A percentile compares a stretch with the other conserved stretches of the same genome.
Evolutionary conservation across 768 basidiomycete genomes (phyloP).

Genomic region (Tulasnella sp.): DNA sequence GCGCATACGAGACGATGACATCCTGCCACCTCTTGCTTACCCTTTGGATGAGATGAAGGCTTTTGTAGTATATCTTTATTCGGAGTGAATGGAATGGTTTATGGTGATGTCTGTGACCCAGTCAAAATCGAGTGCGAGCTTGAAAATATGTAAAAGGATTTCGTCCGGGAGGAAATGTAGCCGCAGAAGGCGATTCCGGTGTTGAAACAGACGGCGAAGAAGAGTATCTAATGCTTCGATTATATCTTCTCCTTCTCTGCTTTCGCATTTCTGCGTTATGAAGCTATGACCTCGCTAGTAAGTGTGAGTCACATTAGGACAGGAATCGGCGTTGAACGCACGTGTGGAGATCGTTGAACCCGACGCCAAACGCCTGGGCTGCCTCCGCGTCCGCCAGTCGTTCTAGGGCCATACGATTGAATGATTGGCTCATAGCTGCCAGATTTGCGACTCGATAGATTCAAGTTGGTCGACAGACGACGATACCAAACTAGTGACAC

Average conservation of each 20-base stretch:
- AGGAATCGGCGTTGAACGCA: neutral
- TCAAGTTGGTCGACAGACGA: neutral
- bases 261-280: neutral
- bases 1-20: neutral
- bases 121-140: neutral
- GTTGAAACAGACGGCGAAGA: neutral
- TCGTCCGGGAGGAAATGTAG: neutral
- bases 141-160: neutral
- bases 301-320: neutral
- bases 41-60: neutral
- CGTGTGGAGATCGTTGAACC: neutral
- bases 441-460: neutral
- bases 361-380: neutral
- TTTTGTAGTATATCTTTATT: neutral
- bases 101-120: neutral
- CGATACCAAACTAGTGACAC: too few species aligned
- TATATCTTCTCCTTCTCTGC: neutral
- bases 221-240: neutral
- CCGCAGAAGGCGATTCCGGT: neutral
- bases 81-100: neutral
- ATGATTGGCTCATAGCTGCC: neutral
- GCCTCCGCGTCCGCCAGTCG: neutral
- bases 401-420: neutral
- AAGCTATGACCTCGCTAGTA: neutral
- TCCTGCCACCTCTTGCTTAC: neutral